A percentile compares a stretch with the other conserved stretches of the same genome.
These are phyloP conservation scores for Mortierella sp. DNA, from an alignment of 371 early-diverging fungal species.

Conservation along the genomic window DNA sequence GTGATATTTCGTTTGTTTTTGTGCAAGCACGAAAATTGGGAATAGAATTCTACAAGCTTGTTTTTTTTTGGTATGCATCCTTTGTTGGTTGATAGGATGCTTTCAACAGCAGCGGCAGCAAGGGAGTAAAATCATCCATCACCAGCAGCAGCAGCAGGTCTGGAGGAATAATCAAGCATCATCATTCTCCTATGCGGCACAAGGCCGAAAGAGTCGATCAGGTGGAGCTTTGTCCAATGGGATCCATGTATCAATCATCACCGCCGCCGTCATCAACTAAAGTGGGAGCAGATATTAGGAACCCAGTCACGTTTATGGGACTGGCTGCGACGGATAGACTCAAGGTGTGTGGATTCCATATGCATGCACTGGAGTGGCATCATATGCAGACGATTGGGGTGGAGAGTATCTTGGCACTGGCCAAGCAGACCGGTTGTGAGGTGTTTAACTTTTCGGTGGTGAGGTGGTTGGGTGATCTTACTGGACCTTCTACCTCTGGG, in stretches of 20 bases:
- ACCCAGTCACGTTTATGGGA: not conserved
- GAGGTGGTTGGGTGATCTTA: not conserved
- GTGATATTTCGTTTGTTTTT: not conserved
- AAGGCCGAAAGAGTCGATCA: not conserved
- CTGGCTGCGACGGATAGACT: not conserved
- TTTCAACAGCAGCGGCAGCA: too few relatives aligned
- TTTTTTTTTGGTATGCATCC: too few relatives aligned
- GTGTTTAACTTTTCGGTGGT: not conserved
- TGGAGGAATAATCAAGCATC: too few relatives aligned
- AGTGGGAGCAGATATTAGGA: not conserved
- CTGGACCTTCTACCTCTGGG: not conserved
- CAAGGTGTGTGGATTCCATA: slow-evolving; percentile 24
- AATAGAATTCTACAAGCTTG: too few relatives aligned
- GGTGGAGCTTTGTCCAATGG: not conserved
- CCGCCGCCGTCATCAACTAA: too few relatives aligned
- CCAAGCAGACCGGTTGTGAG: not conserved
- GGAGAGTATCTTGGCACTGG: not conserved
- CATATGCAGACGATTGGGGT: not conserved
- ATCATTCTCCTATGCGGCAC: not conserved
- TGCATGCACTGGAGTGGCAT: slow-evolving; percentile 23
- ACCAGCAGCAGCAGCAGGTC: too few relatives aligned
- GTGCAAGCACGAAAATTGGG: too few relatives aligned
- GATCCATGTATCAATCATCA: too few relatives aligned
- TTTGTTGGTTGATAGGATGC: too few relatives aligned
- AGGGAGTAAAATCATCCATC: too few relatives aligned